Percentiles rank a stretch among this genome's conserved stretches.
These are phyloP conservation scores for Tolypocladium amazonense DNA, from an alignment of 2,329 filamentous ascomycete species.

Conservation along the genomic window DNA sequence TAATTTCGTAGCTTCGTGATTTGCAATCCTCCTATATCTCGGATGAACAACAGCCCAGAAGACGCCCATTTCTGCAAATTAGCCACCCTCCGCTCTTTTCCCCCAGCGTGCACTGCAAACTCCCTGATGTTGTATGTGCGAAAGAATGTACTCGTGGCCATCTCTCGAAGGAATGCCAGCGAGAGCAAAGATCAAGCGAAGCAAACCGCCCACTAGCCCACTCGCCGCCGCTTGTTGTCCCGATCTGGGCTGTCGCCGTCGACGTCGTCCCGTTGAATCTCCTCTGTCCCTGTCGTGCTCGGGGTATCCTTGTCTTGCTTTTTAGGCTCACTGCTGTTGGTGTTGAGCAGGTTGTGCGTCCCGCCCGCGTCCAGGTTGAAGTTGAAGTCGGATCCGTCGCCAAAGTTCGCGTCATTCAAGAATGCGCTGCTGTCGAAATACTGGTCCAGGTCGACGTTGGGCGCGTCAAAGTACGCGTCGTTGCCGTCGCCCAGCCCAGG, in stretches of 20 bases:
- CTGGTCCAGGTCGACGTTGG: constrained; percentile 38
- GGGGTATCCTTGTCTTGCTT: constrained; percentile 24
- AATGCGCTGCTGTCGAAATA: constrained; percentile 35
- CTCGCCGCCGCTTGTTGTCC: constrained; percentile 27
- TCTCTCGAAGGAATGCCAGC: background rate
- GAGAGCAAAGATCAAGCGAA: background rate
- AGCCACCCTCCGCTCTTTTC: background rate
- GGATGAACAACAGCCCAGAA: background rate
- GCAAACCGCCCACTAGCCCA: constrained; percentile 12
- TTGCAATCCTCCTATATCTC: background rate
- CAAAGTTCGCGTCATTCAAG: constrained; percentile 26
- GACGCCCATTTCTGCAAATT: background rate
- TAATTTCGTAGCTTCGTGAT: background rate
- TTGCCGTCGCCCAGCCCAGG: constrained; percentile 49
- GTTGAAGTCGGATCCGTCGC: constrained; percentile 38
- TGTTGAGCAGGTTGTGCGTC: constrained; percentile 5
- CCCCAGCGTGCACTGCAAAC: background rate
- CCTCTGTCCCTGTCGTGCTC: constrained; percentile 39
- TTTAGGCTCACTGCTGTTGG: background rate
- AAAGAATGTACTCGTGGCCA: background rate
- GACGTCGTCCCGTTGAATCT: constrained; percentile 35
- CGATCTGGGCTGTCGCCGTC: constrained; percentile 13
- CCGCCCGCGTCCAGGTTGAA: constrained; percentile 34
- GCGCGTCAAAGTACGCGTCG: constrained; percentile 23
- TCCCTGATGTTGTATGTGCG: background rate